Evolutionary conservation across 768 basidiomycete genomes (phyloP), one percentile per base, ranked within the genome.

Genomic region (Boletus speciosus): DNA sequence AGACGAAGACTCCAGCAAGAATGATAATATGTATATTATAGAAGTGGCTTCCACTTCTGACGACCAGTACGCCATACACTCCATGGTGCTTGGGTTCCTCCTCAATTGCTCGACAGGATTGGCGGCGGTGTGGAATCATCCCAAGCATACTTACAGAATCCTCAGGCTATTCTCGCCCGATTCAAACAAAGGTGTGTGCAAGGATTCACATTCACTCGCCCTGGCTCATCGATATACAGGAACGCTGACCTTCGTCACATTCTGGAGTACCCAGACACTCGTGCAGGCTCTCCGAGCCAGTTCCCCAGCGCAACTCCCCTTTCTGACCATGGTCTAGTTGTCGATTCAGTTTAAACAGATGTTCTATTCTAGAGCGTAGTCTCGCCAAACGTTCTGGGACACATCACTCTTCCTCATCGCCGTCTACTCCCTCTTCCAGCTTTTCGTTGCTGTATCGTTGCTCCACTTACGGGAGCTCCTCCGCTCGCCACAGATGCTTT

Each of bases 11-110:
- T 66, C 47, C 16, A 63, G 60, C 60, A 79, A 74, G 70, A 84
- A 88, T 57, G 76, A 79, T 58, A 82, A 77, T 46, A 92, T 93
- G 84, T 91, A 84, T 66, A 82, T 89, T 54, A 72, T 93, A 16
- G 83, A 91, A 63, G 85, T 86, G 6, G 81, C 78, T 0, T 64
- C 74, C 16, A 76, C 67, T 15, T 61, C 73, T 31, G 80, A 82
- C 43, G 81, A 81, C 60, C 78, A 74, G 69, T 70, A 62, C 21
- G 69, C 51, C 32, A 47, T 27, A 32, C n/a, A 14, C 27, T 39
- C 31, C 36, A 11, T 44, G 15, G 8, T 23, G 11, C 42, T 44
- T 32, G 12, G 4, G 25, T 31, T 19, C 23, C 6, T 41, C 31
- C 51, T 64, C 40, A 55, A 37, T 21, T 14, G 5, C 39, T 46